These are phyloP conservation scores for Tricholoma sp. DNA, from an alignment of 768 basidiomycete genomes.

Conservation along the genomic window DNA sequence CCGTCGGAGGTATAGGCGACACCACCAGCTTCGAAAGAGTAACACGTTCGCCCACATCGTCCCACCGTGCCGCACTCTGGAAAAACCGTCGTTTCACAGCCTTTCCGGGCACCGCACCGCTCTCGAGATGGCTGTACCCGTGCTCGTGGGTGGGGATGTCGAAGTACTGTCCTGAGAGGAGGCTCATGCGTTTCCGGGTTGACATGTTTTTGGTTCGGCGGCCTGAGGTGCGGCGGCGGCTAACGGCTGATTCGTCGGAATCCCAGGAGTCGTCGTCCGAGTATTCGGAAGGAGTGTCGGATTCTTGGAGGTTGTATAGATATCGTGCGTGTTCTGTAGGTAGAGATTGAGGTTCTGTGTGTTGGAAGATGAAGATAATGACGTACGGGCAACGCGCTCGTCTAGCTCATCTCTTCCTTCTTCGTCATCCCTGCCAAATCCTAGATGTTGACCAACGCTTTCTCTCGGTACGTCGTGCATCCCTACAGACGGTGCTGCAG, in stretches of 20 bases:
- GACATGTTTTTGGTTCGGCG: slow-evolving; percentile 17
- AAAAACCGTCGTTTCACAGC: slow-evolving; percentile 53
- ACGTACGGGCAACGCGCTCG: slow-evolving; percentile 66
- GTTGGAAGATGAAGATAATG: neutral
- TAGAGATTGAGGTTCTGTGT: neutral
- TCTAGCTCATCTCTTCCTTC: slow-evolving; percentile 59
- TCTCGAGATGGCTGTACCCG: slow-evolving; percentile 35
- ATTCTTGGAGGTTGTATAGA: slow-evolving; percentile 55
- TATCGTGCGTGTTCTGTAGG: slow-evolving; percentile 59
- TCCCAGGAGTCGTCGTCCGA: slow-evolving; percentile 46
- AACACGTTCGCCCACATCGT: slow-evolving; percentile 22
- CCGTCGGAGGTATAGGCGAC: slow-evolving; percentile 10
- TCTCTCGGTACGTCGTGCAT: slow-evolving; percentile 81
- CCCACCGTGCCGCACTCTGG: slow-evolving; percentile 38
- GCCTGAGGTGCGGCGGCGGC: slow-evolving; percentile 14
- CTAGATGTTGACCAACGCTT: slow-evolving; percentile 58
- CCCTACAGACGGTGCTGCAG: slow-evolving; percentile 76
- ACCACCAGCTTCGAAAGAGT: slow-evolving; percentile 14
- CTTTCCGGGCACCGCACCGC: slow-evolving; percentile 23
- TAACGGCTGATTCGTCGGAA: slow-evolving; percentile 41
- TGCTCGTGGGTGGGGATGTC: slow-evolving; percentile 44
- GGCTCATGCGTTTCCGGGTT: slow-evolving; percentile 59
- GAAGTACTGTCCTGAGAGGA: slow-evolving; percentile 55
- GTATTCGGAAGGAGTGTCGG: slow-evolving; percentile 40
- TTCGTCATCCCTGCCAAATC: slow-evolving; percentile 45